Conservation (phyloP, 352 stramenopile genomes). For the Blastocystis sp. region DNA sequence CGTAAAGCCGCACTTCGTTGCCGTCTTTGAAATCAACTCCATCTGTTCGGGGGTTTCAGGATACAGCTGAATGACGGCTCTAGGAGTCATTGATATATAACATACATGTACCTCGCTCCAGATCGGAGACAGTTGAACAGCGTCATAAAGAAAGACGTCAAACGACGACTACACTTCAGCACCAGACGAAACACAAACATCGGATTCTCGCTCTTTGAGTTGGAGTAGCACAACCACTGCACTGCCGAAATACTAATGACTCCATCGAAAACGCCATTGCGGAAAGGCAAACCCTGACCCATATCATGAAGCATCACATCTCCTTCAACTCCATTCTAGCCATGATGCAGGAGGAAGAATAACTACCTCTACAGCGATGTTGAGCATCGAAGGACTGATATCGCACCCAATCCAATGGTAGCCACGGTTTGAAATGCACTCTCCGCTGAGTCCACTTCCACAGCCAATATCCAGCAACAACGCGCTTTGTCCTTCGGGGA, state of each 20-base stretch:
- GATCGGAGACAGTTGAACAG: slow-evolving; percentile 82
- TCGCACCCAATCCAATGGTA: slow-evolving; percentile 97
- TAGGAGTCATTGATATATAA: slow-evolving; percentile 25
- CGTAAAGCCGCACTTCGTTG: slow-evolving; percentile 88
- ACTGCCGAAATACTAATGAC: slow-evolving; percentile 99
- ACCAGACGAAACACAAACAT: slow-evolving; percentile 95
- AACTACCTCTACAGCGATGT: slow-evolving; percentile 92
- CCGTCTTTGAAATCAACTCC: slow-evolving; percentile 87
- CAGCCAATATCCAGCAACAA: slow-evolving; percentile 96
- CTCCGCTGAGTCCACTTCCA: slow-evolving; percentile 91
- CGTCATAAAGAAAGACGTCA: slow-evolving; percentile 71
- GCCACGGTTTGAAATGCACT: slow-evolving; percentile 82
- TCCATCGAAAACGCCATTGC: slow-evolving; percentile 94
- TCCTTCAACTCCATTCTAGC: slow-evolving; percentile 78
- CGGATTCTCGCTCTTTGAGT: slow-evolving; percentile 91
- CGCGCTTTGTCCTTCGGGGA: slow-evolving; percentile 83
- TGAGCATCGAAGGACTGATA: slow-evolving; percentile 96
- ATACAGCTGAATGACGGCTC: slow-evolving; percentile 98
- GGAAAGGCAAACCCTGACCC: slow-evolving; percentile 95
- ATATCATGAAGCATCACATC: slow-evolving; percentile 90
- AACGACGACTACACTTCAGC: slow-evolving; percentile 76
- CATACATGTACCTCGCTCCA: slow-evolving; percentile 36
- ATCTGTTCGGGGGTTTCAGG: slow-evolving; percentile 90
- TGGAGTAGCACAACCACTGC: slow-evolving; percentile 99
- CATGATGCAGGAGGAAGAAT: slow-evolving; percentile 74